phyloP scores from a whole-genome alignment of 495 filamentous ascomycete species.

The Daldinia concentrica region DNA sequence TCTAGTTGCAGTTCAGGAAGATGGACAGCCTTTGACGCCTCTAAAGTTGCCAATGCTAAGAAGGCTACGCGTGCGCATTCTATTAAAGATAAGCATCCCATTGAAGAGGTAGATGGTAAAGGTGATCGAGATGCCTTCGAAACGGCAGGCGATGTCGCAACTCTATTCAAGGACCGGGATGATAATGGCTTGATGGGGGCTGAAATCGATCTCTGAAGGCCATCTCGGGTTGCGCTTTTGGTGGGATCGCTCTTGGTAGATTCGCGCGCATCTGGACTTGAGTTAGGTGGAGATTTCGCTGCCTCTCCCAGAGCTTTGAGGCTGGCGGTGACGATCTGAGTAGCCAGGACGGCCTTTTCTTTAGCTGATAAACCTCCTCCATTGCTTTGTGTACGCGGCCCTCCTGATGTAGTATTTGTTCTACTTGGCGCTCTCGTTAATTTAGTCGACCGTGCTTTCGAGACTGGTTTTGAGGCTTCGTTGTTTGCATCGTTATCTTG shows the following conservation, averaged over 20 bases:
- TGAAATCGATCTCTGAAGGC: conserved; percentile 57
- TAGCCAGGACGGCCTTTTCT: conserved; percentile 76
- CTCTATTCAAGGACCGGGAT: conserved; percentile 62
- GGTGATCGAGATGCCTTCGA: conserved; percentile 22
- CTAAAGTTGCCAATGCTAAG: conserved; percentile 69
- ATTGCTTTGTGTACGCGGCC: conserved; percentile 38
- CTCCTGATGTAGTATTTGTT: conserved; percentile 34
- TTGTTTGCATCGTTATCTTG: conserved; percentile 47
- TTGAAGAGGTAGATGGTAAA: conserved; percentile 25
- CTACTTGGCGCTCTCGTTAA: conserved; percentile 30
- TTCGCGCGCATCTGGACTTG: conserved; percentile 39
- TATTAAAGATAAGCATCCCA: conserved; percentile 60
- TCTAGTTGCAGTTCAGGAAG: conserved; percentile 79
- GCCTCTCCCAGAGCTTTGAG: conserved; percentile 79
- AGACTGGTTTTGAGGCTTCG: conserved; percentile 41
- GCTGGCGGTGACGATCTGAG: conserved; percentile 80
- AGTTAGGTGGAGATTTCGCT: conserved; percentile 59
- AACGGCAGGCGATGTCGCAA: conserved; percentile 55
- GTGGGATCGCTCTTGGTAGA: conserved; percentile 45
- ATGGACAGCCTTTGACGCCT: conserved; percentile 57
- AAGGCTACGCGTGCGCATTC: conserved; percentile 83
- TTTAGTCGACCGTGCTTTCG: conserved; percentile 53
- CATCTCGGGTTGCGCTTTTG: conserved; percentile 50
- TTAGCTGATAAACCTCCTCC: conserved; percentile 59
- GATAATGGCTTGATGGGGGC: conserved; percentile 61